Base-by-base conservation (phyloP, 1,139 yeast genomes). In the Yamadazyma friedrichii region DNA sequence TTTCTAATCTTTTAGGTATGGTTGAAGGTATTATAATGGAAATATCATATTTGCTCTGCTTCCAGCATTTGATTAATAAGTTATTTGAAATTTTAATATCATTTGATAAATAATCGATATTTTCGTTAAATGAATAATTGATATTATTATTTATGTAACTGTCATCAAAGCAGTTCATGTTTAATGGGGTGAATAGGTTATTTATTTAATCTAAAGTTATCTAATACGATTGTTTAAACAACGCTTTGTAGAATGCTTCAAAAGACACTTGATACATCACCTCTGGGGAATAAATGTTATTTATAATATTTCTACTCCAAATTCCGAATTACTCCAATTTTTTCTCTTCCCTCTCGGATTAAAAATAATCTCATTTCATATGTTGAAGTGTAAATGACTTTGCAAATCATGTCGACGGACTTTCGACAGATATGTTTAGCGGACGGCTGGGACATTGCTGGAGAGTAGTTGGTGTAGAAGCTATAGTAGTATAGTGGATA, bases 91-190 rank as follows among this genome's bases (percentile, higher is more conserved):
- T 51, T 15, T 42, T n/a, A 9, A 43, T 44, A 10, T 51, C 54
- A 40, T 51, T 50, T 5, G 44, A 51, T 20, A 58, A 46, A 53
- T 70, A 71, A 50, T 71, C 77, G 36, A 70, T 59, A 49, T 70
- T 71, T 41, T 68, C 63, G 33, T 42, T 43, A 44, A 55, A 59
- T 12, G 54, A 37, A 36, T 43, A 53, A 40, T 44, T 46, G 38
- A 48, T 45, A 42, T 43, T 46, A 42, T 50, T 46, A 28, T 41
- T 41, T 41, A 56, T 41, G 36, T 53, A 51, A 43, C 50, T 48
- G 40, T 58, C 62, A 44, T 58, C 62, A 41, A 52, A 51, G 29
- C 48, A 51, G 35, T 52, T 51, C 56, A 52, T 52, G 6, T 11
- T 39, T 31, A 6, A 31, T 31, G 11, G 28, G 8, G n/a, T 26